These are phyloP conservation scores for Colletotrichum spinosum DNA, from an alignment of 2,329 filamentous ascomycete genomes.

Conservation along the genomic window DNA sequence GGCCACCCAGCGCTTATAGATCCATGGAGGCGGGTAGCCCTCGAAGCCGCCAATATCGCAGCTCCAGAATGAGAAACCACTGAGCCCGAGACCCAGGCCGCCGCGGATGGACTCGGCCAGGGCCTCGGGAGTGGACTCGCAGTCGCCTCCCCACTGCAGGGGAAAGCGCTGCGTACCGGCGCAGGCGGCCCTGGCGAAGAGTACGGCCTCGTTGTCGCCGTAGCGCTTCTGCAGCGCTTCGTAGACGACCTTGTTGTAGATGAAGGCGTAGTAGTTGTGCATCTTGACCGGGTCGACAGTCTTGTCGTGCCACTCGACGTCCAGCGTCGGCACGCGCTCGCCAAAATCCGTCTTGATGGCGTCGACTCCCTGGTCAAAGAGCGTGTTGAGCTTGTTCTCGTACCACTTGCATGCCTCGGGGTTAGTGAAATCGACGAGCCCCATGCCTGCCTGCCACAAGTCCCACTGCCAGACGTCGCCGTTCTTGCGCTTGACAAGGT, in stretches of 20 bases:
- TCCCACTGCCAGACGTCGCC: constrained; percentile 83
- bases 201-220: constrained; percentile 66
- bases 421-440: constrained; percentile 79
- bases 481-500: constrained; percentile 76
- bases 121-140: constrained; percentile 78
- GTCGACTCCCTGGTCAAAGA: constrained; percentile 78
- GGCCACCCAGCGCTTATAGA: constrained; percentile 85
- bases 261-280: constrained; percentile 83
- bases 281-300: constrained; percentile 71
- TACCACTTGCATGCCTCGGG: constrained; percentile 76
- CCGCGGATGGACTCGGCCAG: constrained; percentile 79
- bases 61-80: constrained; percentile 76
- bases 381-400: constrained; percentile 66
- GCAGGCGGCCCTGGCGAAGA: constrained; percentile 75
- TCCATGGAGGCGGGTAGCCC: constrained; percentile 72
- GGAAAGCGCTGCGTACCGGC: constrained; percentile 78
- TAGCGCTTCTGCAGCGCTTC: constrained; percentile 69
- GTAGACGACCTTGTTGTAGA: constrained; percentile 79
- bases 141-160: constrained; percentile 80
- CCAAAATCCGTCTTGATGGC: constrained; percentile 83
- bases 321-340: constrained; percentile 75
- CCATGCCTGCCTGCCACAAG: constrained; percentile 83
- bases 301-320: constrained; percentile 73
- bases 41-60: constrained; percentile 81
- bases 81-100: constrained; percentile 71